Percentiles rank a stretch among this genome's conserved stretches.
Conservation (phyloP, 345 rosid genomes). For the Hevea brasiliensis region DNA sequence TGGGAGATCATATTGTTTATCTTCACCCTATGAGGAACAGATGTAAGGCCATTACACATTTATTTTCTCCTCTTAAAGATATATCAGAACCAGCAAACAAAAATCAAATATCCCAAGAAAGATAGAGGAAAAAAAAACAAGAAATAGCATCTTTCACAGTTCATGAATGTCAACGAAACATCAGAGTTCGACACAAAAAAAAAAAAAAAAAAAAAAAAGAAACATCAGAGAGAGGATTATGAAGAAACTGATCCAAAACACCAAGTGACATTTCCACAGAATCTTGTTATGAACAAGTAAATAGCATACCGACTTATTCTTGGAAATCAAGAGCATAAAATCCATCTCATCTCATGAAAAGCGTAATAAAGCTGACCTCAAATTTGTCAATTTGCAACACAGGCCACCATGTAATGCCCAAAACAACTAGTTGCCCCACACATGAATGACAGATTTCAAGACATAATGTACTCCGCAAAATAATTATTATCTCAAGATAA, state of each 20-base stretch:
- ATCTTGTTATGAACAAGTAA: neutral
- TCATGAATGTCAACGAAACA: neutral
- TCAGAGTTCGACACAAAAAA: too few relatives aligned
- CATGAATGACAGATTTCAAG: neutral
- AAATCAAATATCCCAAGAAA: neutral
- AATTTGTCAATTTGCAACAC: neutral
- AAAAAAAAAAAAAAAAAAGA: neutral
- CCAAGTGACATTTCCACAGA: neutral
- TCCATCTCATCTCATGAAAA: neutral
- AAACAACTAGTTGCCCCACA: neutral
- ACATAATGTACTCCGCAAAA: neutral
- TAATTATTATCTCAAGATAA: neutral
- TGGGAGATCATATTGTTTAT: constrained; percentile 73
- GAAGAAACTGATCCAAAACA: neutral
- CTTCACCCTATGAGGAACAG: constrained; percentile 56
- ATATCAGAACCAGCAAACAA: neutral
- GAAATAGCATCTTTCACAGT: too few relatives aligned
- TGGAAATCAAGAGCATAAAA: constrained; percentile 12
- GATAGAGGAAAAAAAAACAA: neutral
- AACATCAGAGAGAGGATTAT: constrained; percentile 2
- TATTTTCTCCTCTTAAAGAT: neutral
- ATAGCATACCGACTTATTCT: neutral
- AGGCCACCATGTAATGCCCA: neutral
- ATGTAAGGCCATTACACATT: constrained; percentile 2
- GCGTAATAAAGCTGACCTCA: neutral